phyloP scores from a whole-genome alignment of 2,329 filamentous ascomycete genomes.

The Aspergillus latus region DNA sequence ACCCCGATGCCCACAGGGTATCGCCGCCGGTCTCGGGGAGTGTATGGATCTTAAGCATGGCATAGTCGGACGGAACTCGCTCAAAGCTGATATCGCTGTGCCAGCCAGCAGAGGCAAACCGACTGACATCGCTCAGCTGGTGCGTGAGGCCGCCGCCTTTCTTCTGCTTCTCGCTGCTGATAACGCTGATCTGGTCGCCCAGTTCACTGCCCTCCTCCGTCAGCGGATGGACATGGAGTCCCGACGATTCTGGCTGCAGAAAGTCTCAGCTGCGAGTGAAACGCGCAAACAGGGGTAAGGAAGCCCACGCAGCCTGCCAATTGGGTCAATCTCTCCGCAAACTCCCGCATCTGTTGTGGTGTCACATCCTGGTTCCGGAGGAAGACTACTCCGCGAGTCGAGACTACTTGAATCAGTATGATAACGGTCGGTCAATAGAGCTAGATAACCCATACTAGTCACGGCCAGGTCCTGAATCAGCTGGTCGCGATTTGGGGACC shows the following conservation, averaged over 20 bases:
- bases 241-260: conserved; percentile 51
- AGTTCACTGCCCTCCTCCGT: conserved; percentile 58
- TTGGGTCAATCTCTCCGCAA: conserved; percentile 47
- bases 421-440: too few relatives aligned
- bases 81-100: conserved; percentile 66
- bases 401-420: conserved; percentile 50
- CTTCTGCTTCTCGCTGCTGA: conserved; percentile 58
- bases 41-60: conserved; percentile 57
- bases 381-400: conserved; percentile 67
- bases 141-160: conserved; percentile 38
- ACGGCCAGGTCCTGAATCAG: conserved; percentile 66
- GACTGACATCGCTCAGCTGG: conserved; percentile 35
- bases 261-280: neutral
- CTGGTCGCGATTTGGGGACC: conserved; percentile 61
- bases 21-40: conserved; percentile 59
- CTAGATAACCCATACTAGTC: conserved; percentile 51
- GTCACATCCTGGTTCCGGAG: conserved; percentile 64
- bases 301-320: conserved; percentile 44
- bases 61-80: conserved; percentile 63
- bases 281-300: neutral
- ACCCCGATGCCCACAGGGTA: conserved; percentile 67
- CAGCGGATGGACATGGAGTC: conserved; percentile 61
- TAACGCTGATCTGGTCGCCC: conserved; percentile 62
- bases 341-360: conserved; percentile 62
- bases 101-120: conserved; percentile 50